Percentiles rank a stretch among this genome's conserved stretches.
Evolutionary conservation across 495 filamentous ascomycete species (phyloP).

Genomic region (Neurospora pannonica): DNA sequence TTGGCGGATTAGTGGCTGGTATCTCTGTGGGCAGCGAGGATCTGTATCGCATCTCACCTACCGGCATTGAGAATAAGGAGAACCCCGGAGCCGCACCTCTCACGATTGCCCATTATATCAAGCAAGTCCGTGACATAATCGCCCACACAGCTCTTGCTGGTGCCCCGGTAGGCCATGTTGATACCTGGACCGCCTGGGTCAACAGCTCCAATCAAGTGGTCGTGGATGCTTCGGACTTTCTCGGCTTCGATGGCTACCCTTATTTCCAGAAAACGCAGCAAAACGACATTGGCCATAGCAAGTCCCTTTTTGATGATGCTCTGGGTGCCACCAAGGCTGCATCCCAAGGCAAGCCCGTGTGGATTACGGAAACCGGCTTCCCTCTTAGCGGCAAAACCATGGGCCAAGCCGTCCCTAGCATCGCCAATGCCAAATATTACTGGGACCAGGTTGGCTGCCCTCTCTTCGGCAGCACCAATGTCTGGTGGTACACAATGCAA

Average conservation of each 20-base stretch:
- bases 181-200: constrained; percentile 85
- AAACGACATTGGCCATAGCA: constrained; percentile 56
- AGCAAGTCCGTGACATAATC: constrained; percentile 50
- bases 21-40: constrained; percentile 91
- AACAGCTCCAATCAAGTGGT: constrained; percentile 63
- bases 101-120: constrained; percentile 55
- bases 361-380: constrained; percentile 89
- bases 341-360: constrained; percentile 60
- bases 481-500: constrained; percentile 70
- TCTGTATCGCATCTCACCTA: constrained; percentile 69
- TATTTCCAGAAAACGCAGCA: constrained; percentile 57
- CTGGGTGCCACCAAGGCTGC: constrained; percentile 47
- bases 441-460: constrained; percentile 72
- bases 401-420: constrained; percentile 52
- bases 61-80: constrained; percentile 31
- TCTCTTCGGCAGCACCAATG: constrained; percentile 56
- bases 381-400: constrained; percentile 57
- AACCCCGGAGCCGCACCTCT: constrained; percentile 47
- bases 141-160: constrained; percentile 44
- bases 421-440: constrained; percentile 65
- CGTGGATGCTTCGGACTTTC: constrained; percentile 59
- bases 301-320: constrained; percentile 53
- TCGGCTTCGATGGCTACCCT: constrained; percentile 69
- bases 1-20: constrained; percentile 60
- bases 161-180: constrained; percentile 70